These are phyloP conservation scores for Monosporozyma yasuniensis DNA, from an alignment of 805 yeast species.

Conservation along the genomic window DNA sequence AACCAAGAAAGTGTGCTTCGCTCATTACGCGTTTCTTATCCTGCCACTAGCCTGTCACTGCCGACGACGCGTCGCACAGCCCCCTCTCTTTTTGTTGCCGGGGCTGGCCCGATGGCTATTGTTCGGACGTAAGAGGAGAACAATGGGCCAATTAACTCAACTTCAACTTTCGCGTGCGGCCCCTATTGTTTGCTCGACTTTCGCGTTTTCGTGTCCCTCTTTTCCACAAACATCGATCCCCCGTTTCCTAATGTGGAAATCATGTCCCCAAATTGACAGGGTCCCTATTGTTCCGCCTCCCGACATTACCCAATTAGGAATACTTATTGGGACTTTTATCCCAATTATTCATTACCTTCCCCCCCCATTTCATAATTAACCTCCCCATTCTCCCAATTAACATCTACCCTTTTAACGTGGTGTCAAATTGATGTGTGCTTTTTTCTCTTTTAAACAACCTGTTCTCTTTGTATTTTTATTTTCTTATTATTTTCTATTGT, in stretches of 20 bases:
- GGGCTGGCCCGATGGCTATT: no score
- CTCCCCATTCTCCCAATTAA: no score
- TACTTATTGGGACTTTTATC: slow-evolving; percentile 3
- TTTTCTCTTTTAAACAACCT: no score
- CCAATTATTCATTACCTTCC: no score
- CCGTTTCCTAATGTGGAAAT: neutral
- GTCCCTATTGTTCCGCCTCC: slow-evolving; percentile 4
- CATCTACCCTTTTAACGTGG: no score
- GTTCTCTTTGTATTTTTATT: no score
- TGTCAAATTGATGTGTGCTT: no score
- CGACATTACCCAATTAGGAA: neutral
- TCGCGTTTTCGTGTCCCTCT: neutral
- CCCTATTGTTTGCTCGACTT: no score
- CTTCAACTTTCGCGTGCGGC: neutral
- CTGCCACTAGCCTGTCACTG: slow-evolving; percentile 21
- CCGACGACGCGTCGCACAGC: neutral
- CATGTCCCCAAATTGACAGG: neutral
- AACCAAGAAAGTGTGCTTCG: slow-evolving; percentile 66
- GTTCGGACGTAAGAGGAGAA: neutral
- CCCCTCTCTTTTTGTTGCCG: neutral
- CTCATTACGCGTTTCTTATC: slow-evolving; percentile 52
- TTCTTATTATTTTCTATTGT: neutral
- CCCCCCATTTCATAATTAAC: no score
- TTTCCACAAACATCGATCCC: neutral
- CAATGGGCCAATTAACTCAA: no score